A percentile compares a stretch with the other conserved stretches of the same genome.
phyloP scores from a whole-genome alignment of 2,329 filamentous ascomycete species.

The Alternaria longipes region DNA sequence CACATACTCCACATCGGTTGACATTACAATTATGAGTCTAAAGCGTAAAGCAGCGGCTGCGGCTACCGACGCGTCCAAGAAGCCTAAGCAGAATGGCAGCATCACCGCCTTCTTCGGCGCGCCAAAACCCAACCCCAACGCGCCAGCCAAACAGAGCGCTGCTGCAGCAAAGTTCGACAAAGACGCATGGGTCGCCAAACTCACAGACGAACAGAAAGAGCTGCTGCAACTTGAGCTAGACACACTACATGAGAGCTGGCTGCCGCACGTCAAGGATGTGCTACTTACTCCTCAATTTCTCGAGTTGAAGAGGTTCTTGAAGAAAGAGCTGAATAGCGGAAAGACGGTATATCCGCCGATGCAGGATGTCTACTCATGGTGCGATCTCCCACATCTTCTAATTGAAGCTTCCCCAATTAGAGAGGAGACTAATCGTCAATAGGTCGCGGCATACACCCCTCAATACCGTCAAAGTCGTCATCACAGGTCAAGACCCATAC shows the following conservation, averaged over 20 bases:
- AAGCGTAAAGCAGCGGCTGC: conserved; percentile 61
- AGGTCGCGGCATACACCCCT: conserved; percentile 96
- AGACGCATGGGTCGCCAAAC: conserved; percentile 81
- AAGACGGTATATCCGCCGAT: conserved; percentile 87
- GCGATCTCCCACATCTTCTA: conserved; percentile 38
- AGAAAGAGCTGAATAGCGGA: conserved; percentile 75
- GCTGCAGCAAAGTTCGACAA: conserved; percentile 75
- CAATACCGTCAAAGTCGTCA: conserved; percentile 86
- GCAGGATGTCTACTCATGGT: conserved; percentile 96
- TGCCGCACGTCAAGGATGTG: conserved; percentile 88
- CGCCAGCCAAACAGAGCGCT: conserved; percentile 22
- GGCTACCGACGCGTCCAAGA: conserved; percentile 58
- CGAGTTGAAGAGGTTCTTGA: conserved; percentile 85
- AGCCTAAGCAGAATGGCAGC: conserved; percentile 70
- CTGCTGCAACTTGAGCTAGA: conserved; percentile 90
- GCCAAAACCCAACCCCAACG: conserved; percentile 57
- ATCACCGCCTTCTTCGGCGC: conserved; percentile 90
- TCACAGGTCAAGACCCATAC: conserved; percentile 96
- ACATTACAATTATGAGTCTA: conserved; percentile 54
- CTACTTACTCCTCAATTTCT: conserved; percentile 82
- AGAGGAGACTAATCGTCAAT: conserved; percentile 12
- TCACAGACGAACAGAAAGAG: conserved; percentile 82
- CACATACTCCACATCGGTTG: conserved; percentile 15
- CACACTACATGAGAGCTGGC: conserved; percentile 90
- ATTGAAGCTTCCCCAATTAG: neutral